Conservation (phyloP, 306 rosid species). For the Spatholobus suberectus region DNA sequence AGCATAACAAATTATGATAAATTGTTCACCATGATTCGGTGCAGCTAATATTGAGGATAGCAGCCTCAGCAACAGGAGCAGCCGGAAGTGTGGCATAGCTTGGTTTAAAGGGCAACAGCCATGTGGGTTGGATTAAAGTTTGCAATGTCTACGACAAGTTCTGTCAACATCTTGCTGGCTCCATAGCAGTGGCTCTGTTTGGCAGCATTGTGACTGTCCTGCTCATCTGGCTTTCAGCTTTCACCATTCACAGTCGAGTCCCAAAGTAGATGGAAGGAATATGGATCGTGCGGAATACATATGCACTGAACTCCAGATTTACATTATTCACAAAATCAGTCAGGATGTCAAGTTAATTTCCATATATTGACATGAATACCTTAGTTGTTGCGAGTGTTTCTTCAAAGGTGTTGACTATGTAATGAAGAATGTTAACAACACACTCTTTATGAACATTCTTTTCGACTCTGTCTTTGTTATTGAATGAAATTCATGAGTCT, state of each 20-base stretch:
- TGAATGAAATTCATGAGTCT: background rate
- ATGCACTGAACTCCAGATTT: too few species aligned
- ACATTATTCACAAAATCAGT: constrained; percentile 20
- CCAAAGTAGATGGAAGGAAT: constrained; percentile 57
- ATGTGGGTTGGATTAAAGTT: constrained; percentile 62
- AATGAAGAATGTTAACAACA: background rate
- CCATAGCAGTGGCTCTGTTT: constrained; percentile 65
- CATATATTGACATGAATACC: background rate
- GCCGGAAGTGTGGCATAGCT: constrained; percentile 73
- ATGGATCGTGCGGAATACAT: too few species aligned
- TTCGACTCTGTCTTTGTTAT: background rate
- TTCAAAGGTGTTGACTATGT: constrained; percentile 26
- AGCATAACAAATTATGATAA: constrained; percentile 4
- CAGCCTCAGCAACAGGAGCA: constrained; percentile 78
- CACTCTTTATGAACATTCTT: background rate
- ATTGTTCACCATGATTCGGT: constrained; percentile 5
- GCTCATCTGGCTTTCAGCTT: constrained; percentile 72
- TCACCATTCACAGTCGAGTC: constrained; percentile 54
- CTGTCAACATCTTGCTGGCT: constrained; percentile 65
- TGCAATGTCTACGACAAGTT: constrained; percentile 64
- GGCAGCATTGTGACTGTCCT: constrained; percentile 60
- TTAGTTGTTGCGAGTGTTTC: constrained; percentile 5
- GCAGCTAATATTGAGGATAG: constrained; percentile 72
- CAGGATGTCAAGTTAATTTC: constrained; percentile 15
- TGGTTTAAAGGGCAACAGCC: constrained; percentile 72